These are phyloP conservation scores for Cordyceps farinosa DNA, from an alignment of 2,329 filamentous ascomycete genomes.

Conservation along the genomic window DNA sequence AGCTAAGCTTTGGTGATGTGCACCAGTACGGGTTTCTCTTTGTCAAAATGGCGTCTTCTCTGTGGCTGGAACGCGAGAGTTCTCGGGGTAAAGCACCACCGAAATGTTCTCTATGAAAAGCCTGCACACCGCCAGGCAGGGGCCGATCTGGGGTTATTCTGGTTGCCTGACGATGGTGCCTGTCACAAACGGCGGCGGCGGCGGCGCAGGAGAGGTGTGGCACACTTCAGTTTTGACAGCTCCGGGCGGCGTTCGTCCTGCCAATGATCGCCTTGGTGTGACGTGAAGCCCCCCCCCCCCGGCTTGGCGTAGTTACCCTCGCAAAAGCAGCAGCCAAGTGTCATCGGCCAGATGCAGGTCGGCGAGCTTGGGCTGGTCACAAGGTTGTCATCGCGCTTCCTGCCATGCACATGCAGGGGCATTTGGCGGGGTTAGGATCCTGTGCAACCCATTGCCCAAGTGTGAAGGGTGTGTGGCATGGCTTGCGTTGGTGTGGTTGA, in stretches of 20 bases:
- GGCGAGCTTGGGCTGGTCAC: constrained; percentile 1
- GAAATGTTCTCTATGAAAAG: neutral
- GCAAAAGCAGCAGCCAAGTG: neutral
- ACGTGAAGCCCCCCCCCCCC: neutral
- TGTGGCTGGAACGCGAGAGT: neutral
- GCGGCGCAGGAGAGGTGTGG: neutral
- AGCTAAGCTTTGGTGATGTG: neutral
- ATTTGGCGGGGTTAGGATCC: neutral
- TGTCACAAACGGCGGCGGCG: neutral
- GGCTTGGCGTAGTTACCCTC: neutral
- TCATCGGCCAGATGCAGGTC: neutral
- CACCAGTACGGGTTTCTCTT: neutral
- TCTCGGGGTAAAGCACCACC: neutral
- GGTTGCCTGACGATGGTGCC: neutral
- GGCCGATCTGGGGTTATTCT: neutral
- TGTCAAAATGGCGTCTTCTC: neutral
- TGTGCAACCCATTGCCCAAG: neutral
- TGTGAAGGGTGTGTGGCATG: neutral
- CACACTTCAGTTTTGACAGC: neutral
- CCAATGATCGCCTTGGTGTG: neutral
- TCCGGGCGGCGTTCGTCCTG: neutral
- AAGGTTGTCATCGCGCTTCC: neutral
- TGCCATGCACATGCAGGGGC: neutral
- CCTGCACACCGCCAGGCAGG: neutral
- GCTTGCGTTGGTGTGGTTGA: neutral